Conservation (phyloP, 371 early-diverging fungal genomes). For the Rhizopus microsporus region DNA sequence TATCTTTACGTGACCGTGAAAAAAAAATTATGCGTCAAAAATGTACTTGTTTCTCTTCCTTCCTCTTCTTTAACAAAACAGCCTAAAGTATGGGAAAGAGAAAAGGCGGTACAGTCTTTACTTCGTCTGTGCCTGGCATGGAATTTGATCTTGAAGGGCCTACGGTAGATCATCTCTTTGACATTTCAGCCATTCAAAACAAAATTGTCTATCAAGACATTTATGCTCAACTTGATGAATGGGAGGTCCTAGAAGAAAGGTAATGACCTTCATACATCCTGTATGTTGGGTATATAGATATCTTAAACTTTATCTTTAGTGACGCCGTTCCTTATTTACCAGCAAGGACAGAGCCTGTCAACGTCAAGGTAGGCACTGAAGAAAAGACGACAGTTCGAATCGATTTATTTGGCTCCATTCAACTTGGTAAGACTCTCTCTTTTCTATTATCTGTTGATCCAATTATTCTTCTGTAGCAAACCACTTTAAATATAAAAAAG, state of each 20-base stretch:
- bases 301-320: conserved; percentile 7
- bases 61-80: too few species aligned
- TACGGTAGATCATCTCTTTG: conserved; percentile 11
- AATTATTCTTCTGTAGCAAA: neutral
- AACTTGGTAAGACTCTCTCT: conserved; percentile 10
- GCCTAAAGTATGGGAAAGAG: neutral
- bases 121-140: conserved; percentile 4
- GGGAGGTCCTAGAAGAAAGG: conserved; percentile 17
- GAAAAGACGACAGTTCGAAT: conserved; percentile 1
- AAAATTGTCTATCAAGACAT: conserved; percentile 15
- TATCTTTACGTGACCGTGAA: too few species aligned
- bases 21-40: too few species aligned
- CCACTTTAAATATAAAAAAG: conserved; percentile 20
- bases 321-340: conserved; percentile 26
- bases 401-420: conserved; percentile 7
- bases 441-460: too few species aligned
- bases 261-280: neutral
- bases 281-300: neutral
- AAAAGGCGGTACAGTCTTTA: neutral
- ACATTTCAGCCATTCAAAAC: conserved; percentile 9
- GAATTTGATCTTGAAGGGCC: conserved; percentile 19
- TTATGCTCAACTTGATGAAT: conserved; percentile 17
- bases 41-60: too few species aligned
- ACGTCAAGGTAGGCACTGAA: conserved; percentile 18
- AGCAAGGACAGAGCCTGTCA: neutral